Evolutionary conservation across 345 rosid species (phyloP).

Genomic region (Salix koriyanagi): DNA sequence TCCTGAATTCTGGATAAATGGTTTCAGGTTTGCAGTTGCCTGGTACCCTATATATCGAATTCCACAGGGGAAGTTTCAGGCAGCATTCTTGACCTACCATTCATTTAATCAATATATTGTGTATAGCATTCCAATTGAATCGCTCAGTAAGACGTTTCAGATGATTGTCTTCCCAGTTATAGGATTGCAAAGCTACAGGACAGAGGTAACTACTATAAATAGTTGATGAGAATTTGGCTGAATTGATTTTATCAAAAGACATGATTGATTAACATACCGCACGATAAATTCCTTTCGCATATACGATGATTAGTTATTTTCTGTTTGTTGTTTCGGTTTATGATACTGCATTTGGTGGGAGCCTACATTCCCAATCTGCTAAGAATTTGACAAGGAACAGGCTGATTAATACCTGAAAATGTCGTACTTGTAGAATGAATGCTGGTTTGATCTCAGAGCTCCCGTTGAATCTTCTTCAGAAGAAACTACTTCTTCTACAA

Average conservation of each 20-base stretch:
- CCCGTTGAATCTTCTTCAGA: background rate
- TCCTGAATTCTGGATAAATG: background rate
- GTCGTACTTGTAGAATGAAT: constrained; percentile 21
- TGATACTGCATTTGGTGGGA: background rate
- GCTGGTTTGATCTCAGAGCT: constrained; percentile 25
- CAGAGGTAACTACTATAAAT: constrained; percentile 9
- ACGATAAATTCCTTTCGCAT: background rate
- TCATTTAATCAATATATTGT: constrained; percentile 14
- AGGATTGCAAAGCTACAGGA: constrained; percentile 26
- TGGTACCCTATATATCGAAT: constrained; percentile 35
- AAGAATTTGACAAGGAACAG: background rate
- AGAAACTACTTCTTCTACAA: background rate
- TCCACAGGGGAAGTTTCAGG: constrained; percentile 20
- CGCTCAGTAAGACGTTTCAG: constrained; percentile 4
- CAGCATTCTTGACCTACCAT: constrained; percentile 35
- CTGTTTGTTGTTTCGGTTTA: background rate
- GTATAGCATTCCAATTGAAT: constrained; percentile 4
- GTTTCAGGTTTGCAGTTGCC: constrained; percentile 33
- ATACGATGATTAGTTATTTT: background rate
- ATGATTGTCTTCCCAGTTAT: constrained; percentile 18
- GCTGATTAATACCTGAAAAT: background rate
- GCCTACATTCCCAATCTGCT: background rate
- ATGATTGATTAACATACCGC: background rate
- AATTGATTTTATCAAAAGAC: background rate
- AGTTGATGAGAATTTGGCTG: background rate